A percentile compares a stretch with the other conserved stretches of the same genome.
Conservation (phyloP, 2,329 filamentous ascomycete genomes). For the Hypoxylon sp. region DNA sequence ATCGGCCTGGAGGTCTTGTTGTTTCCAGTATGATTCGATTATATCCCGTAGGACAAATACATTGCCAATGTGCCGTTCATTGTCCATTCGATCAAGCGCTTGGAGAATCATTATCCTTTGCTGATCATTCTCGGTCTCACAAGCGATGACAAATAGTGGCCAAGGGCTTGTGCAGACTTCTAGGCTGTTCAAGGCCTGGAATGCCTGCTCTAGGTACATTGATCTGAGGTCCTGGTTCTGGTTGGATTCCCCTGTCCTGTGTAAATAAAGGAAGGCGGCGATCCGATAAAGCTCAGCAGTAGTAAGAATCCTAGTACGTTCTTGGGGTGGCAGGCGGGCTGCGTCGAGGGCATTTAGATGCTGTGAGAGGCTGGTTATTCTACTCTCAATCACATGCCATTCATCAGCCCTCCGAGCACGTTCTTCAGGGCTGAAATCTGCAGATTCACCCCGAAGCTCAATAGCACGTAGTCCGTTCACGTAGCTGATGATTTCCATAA, state of each 20-base stretch:
- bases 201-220: slow-evolving; percentile 55
- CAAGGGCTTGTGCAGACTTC: slow-evolving; percentile 64
- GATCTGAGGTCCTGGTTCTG: slow-evolving; percentile 50
- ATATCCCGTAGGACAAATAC: slow-evolving; percentile 60
- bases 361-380: slow-evolving; percentile 50
- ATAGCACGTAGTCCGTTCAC: slow-evolving; percentile 57
- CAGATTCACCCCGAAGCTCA: slow-evolving; percentile 52
- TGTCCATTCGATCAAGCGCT: slow-evolving; percentile 60
- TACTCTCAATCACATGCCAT: slow-evolving; percentile 49
- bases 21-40: slow-evolving; percentile 63
- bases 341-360: slow-evolving; percentile 51
- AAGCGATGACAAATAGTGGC: slow-evolving; percentile 64
- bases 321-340: slow-evolving; percentile 50
- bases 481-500: slow-evolving; percentile 61
- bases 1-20: slow-evolving; percentile 59
- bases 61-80: slow-evolving; percentile 62
- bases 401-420: slow-evolving; percentile 50
- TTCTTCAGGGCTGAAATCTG: slow-evolving; percentile 48
- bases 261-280: slow-evolving; percentile 62
- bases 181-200: slow-evolving; percentile 56
- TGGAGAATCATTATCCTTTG: slow-evolving; percentile 59
- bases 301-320: slow-evolving; percentile 54
- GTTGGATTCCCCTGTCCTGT: slow-evolving; percentile 50
- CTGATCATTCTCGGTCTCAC: slow-evolving; percentile 60
- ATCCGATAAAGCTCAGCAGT: slow-evolving; percentile 68